Conservation (phyloP, 352 stramenopile genomes). For the Phytophthora crassamura region DNA sequence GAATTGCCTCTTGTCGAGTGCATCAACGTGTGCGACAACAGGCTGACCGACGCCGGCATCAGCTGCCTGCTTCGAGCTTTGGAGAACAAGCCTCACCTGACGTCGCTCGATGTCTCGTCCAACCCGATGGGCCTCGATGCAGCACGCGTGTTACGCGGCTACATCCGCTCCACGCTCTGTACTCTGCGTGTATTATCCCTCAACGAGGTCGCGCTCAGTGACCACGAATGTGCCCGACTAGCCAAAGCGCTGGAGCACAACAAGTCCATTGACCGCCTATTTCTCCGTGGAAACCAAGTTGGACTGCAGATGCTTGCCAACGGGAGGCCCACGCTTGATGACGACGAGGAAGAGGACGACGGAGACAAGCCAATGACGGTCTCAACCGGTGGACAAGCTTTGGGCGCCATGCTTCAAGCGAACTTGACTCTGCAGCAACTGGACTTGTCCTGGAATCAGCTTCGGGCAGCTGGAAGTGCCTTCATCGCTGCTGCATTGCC, state of each 20-base stretch:
- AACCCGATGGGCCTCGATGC: constrained; percentile 62
- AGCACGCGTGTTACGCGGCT: constrained; percentile 54
- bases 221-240: constrained; percentile 72
- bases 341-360: constrained; percentile 26
- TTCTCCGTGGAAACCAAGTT: constrained; percentile 76
- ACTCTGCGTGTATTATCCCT: constrained; percentile 61
- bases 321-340: not conserved
- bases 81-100: constrained; percentile 74
- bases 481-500: constrained; percentile 61
- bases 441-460: constrained; percentile 88
- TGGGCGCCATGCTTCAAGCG: constrained; percentile 82
- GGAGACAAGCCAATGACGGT: constrained; percentile 17
- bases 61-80: constrained; percentile 59
- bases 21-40: constrained; percentile 73
- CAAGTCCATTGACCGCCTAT: constrained; percentile 69
- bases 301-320: constrained; percentile 53
- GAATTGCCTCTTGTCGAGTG: constrained; percentile 69
- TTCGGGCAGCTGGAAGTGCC: constrained; percentile 46
- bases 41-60: constrained; percentile 57
- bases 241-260: constrained; percentile 80
- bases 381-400: constrained; percentile 71
- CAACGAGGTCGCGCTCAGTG: constrained; percentile 65
- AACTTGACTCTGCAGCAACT: constrained; percentile 77
- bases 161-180: constrained; percentile 70
- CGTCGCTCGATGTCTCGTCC: constrained; percentile 63